Evolutionary conservation across 2,329 filamentous ascomycete genomes (phyloP).

Genomic region (Knoxdaviesia proteae): DNA sequence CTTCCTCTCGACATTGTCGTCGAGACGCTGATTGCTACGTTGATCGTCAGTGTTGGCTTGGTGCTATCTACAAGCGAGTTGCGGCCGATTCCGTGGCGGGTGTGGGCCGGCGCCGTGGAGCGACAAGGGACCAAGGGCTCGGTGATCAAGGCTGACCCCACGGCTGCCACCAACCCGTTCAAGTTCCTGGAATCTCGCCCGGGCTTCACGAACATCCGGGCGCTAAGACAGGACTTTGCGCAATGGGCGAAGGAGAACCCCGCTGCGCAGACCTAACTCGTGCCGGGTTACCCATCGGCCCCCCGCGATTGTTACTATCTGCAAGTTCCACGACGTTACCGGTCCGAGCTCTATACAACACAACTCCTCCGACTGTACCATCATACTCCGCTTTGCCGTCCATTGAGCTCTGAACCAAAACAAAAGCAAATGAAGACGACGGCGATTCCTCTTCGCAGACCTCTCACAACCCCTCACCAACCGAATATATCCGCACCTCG

Average conservation of each 20-base stretch:
- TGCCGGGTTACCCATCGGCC: no score
- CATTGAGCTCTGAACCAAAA: no score
- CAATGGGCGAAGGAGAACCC: slow-evolving; percentile 38
- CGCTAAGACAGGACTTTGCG: slow-evolving; percentile 57
- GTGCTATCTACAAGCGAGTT: slow-evolving; percentile 58
- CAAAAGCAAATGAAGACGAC: no score
- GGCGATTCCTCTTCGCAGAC: no score
- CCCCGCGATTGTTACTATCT: no score
- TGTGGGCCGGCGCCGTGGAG: slow-evolving; percentile 72
- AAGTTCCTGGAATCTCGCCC: slow-evolving; percentile 55
- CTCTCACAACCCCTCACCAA: no score
- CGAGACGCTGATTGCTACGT: slow-evolving; percentile 62
- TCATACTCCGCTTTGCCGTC: no score
- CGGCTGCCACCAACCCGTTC: slow-evolving; percentile 68
- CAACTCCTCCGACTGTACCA: no score
- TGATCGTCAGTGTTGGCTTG: slow-evolving; percentile 66
- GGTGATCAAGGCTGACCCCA: slow-evolving; percentile 35
- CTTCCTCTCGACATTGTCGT: slow-evolving; percentile 74
- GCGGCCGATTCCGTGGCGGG: slow-evolving; percentile 66
- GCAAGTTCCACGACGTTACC: no score
- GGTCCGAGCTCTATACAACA: no score
- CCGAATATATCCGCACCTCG: no score
- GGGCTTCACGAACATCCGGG: slow-evolving; percentile 75
- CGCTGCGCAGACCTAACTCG: no score
- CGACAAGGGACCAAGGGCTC: slow-evolving; percentile 45